phyloP scores from a whole-genome alignment of 2,329 filamentous ascomycete genomes.

The Knufia fluminis region DNA sequence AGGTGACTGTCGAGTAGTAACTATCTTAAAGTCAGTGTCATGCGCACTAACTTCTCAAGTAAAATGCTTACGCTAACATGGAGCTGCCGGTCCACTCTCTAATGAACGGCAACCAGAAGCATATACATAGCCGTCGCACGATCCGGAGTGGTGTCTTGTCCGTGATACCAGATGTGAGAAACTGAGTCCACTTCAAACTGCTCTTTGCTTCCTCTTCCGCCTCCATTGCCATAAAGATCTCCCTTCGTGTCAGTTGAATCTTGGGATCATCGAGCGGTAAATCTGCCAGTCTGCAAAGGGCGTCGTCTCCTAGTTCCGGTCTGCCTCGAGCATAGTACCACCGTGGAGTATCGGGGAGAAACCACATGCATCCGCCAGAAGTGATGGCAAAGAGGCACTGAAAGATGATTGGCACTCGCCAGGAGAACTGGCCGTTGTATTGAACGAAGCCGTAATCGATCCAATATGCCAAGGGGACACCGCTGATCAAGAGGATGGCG shows the following conservation, averaged over 20 bases:
- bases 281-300: conserved; percentile 22
- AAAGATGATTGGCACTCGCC: conserved; percentile 28
- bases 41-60: too few species aligned
- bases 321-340: conserved; percentile 26
- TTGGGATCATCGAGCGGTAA: conserved; percentile 14
- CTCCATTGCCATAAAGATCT: conserved; percentile 22
- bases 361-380: conserved; percentile 20
- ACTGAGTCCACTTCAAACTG: conserved; percentile 13
- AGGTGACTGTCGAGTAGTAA: conserved; percentile 18
- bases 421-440: conserved; percentile 24
- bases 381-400: conserved; percentile 24
- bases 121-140: conserved; percentile 13
- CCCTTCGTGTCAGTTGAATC: conserved; percentile 17
- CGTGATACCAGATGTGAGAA: conserved; percentile 13
- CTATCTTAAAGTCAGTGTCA: background rate
- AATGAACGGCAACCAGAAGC: conserved; percentile 16
- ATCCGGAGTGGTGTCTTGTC: conserved; percentile 14
- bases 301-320: conserved; percentile 21
- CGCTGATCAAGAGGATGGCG: conserved; percentile 25
- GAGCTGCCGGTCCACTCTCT: conserved; percentile 16
- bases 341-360: conserved; percentile 25
- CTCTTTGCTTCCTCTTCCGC: conserved; percentile 14
- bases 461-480: conserved; percentile 27
- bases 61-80: too few species aligned
- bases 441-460: conserved; percentile 28